Conservation (phyloP, 2,329 filamentous ascomycete species). For the Helminthosporium solani region DNA sequence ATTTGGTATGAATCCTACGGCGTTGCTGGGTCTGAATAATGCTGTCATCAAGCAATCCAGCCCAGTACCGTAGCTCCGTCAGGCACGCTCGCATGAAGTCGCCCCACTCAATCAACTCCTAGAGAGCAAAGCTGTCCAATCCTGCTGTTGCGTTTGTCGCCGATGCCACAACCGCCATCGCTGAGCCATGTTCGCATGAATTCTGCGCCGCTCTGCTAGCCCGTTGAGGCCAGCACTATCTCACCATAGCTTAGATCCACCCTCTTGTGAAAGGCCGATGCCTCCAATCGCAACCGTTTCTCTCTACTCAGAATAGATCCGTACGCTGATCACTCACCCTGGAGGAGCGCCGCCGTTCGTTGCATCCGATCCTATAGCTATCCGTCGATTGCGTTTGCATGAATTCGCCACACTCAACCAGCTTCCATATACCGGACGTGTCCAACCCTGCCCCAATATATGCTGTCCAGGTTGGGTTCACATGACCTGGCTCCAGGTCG, state of each 20-base stretch:
- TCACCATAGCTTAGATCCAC: constrained; percentile 9
- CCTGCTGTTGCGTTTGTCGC: constrained; percentile 8
- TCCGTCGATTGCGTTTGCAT: constrained; percentile 12
- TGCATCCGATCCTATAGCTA: constrained; percentile 11
- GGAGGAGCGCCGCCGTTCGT: constrained; percentile 9
- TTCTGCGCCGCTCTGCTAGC: constrained; percentile 9
- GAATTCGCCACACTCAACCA: constrained; percentile 9
- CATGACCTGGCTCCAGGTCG: constrained; percentile 8
- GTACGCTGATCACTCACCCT: constrained; percentile 10
- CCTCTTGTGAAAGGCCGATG: constrained; percentile 8
- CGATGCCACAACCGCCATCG: constrained; percentile 8
- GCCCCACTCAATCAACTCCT: constrained; percentile 9
- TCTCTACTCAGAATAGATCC: constrained; percentile 9
- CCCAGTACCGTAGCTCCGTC: constrained; percentile 8
- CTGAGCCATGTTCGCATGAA: constrained; percentile 10
- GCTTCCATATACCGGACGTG: constrained; percentile 10
- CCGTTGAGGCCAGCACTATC: constrained; percentile 9
- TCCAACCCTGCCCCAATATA: constrained; percentile 8
- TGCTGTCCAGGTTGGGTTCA: constrained; percentile 11
- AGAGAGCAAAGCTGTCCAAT: constrained; percentile 12
- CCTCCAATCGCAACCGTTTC: constrained; percentile 9
- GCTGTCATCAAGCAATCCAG: constrained; percentile 8
- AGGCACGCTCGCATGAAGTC: constrained; percentile 7
- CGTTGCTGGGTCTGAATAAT: constrained; percentile 10
- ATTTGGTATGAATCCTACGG: constrained; percentile 11